phyloP scores from a whole-genome alignment of 148 eudicot species.

The Vaccinium corymbosum region DNA sequence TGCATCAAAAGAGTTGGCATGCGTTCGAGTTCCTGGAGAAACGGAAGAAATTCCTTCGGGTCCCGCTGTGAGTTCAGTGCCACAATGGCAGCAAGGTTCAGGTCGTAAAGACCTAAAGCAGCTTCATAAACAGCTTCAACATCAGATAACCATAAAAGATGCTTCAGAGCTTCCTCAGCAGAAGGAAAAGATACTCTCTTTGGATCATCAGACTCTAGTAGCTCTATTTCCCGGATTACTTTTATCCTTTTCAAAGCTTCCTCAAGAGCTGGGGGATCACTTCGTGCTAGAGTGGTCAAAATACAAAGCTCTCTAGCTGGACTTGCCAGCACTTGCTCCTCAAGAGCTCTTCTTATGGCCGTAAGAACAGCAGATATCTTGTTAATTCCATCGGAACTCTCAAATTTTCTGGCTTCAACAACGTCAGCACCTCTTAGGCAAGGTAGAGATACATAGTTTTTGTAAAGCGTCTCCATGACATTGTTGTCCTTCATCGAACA shows the following conservation, averaged over 20 bases:
- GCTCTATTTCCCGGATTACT: conserved; percentile 69
- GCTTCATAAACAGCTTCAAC: conserved; percentile 89
- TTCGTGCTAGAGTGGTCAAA: conserved; percentile 93
- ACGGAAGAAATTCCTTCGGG: conserved; percentile 96
- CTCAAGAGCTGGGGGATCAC: conserved; percentile 90
- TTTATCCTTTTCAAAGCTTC: conserved; percentile 87
- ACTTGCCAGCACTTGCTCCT: conserved; percentile 66
- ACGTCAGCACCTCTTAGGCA: conserved; percentile 33
- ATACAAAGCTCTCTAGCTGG: conserved; percentile 92
- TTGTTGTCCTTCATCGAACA: conserved; percentile 82
- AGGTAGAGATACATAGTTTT: conserved; percentile 47
- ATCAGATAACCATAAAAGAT: conserved; percentile 88
- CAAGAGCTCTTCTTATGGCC: conserved; percentile 80
- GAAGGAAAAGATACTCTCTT: conserved; percentile 57
- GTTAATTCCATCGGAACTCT: conserved; percentile 27
- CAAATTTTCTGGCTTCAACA: conserved; percentile 24
- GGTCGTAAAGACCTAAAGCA: conserved; percentile 93
- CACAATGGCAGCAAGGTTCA: conserved; percentile 97
- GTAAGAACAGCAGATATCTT: conserved; percentile 63
- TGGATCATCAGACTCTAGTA: conserved; percentile 55
- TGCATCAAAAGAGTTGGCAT: conserved; percentile 72
- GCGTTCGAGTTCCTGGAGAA: conserved; percentile 73
- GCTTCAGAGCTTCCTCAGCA: conserved; percentile 94
- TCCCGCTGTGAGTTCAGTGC: conserved; percentile 90
- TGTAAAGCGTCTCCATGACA: conserved; percentile 64